These are phyloP conservation scores for Aspergillus aculeatinus DNA, from an alignment of 2,329 filamentous ascomycete species.

Conservation along the genomic window DNA sequence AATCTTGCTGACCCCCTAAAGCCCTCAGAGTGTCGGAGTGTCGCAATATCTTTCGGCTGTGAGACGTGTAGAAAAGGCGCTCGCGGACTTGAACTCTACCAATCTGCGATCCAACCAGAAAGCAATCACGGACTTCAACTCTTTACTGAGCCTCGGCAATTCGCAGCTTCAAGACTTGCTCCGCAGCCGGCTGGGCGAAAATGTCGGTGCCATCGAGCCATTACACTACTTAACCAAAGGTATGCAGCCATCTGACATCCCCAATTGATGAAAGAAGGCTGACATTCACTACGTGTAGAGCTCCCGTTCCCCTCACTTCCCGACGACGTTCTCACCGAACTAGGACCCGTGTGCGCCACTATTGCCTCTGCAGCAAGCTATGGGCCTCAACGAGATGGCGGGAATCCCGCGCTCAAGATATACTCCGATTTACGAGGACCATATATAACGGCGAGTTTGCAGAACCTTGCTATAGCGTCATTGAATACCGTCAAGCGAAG, in stretches of 20 bases:
- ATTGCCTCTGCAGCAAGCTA: slow-evolving; percentile 63
- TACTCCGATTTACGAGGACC: slow-evolving; percentile 84
- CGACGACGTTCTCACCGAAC: slow-evolving; percentile 70
- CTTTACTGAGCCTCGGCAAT: slow-evolving; percentile 75
- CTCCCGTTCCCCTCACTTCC: slow-evolving; percentile 77
- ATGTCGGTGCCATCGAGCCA: slow-evolving; percentile 78
- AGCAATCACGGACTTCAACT: slow-evolving; percentile 75
- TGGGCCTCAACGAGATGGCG: slow-evolving; percentile 52
- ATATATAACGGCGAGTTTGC: slow-evolving; percentile 77
- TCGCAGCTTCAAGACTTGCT: slow-evolving; percentile 83
- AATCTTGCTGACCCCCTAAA: slow-evolving; percentile 25
- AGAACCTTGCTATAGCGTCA: slow-evolving; percentile 84
- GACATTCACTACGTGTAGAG: slow-evolving; percentile 43
- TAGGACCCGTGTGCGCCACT: slow-evolving; percentile 77
- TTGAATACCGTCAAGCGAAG: slow-evolving; percentile 78
- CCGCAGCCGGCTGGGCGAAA: slow-evolving; percentile 73
- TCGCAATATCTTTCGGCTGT: slow-evolving; percentile 84
- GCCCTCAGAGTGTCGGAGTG: slow-evolving; percentile 78
- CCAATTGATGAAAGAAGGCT: too few relatives aligned
- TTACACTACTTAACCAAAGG: slow-evolving; percentile 91
- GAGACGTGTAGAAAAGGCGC: slow-evolving; percentile 82
- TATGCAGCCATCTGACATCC: slow-evolving; percentile 17
- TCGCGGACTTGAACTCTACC: slow-evolving; percentile 80
- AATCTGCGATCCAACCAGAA: slow-evolving; percentile 90
- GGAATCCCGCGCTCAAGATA: slow-evolving; percentile 73